Evolutionary conservation across 108 stramenopile species (phyloP).

Genomic region (Nannochloropsis oceanica): DNA sequence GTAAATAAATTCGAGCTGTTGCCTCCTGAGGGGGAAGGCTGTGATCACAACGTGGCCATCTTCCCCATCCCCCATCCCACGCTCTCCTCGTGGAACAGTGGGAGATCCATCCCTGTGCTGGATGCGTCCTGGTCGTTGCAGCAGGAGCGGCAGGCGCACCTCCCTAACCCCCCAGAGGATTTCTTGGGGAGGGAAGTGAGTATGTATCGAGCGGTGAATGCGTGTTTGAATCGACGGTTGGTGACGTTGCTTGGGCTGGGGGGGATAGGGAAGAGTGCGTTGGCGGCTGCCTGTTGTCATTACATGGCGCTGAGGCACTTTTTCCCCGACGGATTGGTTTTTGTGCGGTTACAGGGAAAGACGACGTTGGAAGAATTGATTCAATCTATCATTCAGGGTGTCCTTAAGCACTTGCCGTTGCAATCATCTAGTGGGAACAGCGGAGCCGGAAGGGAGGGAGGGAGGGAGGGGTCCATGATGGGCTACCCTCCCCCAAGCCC

Average conservation of each 20-base stretch:
- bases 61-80: constrained; percentile 46
- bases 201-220: constrained; percentile 49
- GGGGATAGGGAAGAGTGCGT: constrained; percentile 56
- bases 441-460: constrained; percentile 35
- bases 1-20: constrained; percentile 65
- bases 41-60: constrained; percentile 55
- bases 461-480: constrained; percentile 23
- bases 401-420: constrained; percentile 6
- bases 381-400: neutral
- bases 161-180: constrained; percentile 58
- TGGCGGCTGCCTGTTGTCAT: constrained; percentile 51
- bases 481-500: constrained; percentile 3
- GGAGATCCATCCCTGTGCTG: neutral
- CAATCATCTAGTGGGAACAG: constrained; percentile 48
- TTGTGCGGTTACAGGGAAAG: neutral
- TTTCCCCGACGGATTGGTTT: constrained; percentile 15
- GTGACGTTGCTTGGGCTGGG: constrained; percentile 49
- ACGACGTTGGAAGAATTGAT: neutral
- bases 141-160: constrained; percentile 43
- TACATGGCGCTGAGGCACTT: constrained; percentile 57
- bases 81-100: neutral
- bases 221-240: constrained; percentile 42
- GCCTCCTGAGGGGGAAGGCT: constrained; percentile 37
- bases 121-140: neutral
- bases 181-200: constrained; percentile 65